Evolutionary conservation across 75 land plant species (phyloP).

Genomic region (Picea glauca): DNA sequence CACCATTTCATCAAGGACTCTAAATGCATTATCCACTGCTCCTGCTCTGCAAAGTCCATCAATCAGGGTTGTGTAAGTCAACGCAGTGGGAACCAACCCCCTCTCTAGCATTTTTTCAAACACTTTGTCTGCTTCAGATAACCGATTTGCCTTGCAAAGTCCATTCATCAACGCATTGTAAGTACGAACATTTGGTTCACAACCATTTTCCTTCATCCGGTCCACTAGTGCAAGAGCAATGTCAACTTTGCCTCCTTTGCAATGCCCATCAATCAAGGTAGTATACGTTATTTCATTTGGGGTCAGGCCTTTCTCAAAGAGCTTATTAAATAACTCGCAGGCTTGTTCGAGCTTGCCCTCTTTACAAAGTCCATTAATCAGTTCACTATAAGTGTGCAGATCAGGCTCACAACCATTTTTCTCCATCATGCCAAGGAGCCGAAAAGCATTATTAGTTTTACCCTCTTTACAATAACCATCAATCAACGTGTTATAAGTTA

Average conservation of each 20-base stretch:
- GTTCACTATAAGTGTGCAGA: slow-evolving; percentile 38
- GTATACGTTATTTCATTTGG: slow-evolving; percentile 62
- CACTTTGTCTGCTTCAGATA: slow-evolving; percentile 29
- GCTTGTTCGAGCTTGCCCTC: slow-evolving; percentile 35
- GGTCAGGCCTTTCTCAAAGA: slow-evolving; percentile 32
- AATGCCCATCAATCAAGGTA: slow-evolving; percentile 64
- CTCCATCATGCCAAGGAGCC: slow-evolving; percentile 37
- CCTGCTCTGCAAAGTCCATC: slow-evolving; percentile 39
- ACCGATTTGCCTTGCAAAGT: slow-evolving; percentile 39
- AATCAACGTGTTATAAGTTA: slow-evolving; percentile 45
- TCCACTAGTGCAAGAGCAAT: slow-evolving; percentile 36
- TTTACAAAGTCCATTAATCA: slow-evolving; percentile 48
- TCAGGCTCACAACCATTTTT: slow-evolving; percentile 42
- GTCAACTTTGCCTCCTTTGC: slow-evolving; percentile 36
- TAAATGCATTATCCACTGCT: slow-evolving; percentile 30
- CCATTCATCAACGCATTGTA: slow-evolving; percentile 52
- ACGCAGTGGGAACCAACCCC: slow-evolving; percentile 28
- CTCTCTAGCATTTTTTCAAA: slow-evolving; percentile 26
- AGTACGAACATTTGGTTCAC: slow-evolving; percentile 30
- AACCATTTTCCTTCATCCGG: slow-evolving; percentile 32
- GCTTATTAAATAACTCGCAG: slow-evolving; percentile 20
- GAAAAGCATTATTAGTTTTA: slow-evolving; percentile 29
- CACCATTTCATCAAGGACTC: slow-evolving; percentile 35
- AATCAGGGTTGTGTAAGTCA: slow-evolving; percentile 48
- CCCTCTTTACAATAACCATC: slow-evolving; percentile 39